These are phyloP conservation scores for Aspergillus thermomutatus DNA, from an alignment of 2,329 filamentous ascomycete species.

Conservation along the genomic window DNA sequence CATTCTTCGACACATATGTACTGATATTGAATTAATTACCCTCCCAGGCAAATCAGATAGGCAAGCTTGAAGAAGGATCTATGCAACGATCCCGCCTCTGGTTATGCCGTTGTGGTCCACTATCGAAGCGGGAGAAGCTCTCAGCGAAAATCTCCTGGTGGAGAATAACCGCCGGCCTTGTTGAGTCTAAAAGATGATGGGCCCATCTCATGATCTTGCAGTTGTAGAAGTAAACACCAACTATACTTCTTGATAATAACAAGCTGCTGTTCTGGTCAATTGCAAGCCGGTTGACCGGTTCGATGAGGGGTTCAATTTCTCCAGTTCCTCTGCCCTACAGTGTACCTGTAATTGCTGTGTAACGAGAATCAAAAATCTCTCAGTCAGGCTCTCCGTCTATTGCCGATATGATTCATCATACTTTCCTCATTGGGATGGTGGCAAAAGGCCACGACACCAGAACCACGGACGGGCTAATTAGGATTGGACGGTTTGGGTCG, in stretches of 20 bases:
- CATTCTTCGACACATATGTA: neutral
- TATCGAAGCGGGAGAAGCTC: slow-evolving; percentile 39
- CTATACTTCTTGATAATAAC: neutral
- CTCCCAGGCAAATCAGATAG: slow-evolving; percentile 13
- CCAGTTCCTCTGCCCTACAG: neutral
- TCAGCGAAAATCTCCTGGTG: slow-evolving; percentile 31
- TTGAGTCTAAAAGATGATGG: slow-evolving; percentile 12
- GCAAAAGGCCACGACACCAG: neutral
- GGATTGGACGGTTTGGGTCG: neutral
- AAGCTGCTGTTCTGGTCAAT: neutral
- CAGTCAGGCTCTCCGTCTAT: neutral
- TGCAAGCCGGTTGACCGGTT: neutral
- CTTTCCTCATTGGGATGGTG: neutral
- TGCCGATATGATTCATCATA: slow-evolving; percentile 17
- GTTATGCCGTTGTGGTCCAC: slow-evolving; percentile 29
- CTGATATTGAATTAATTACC: neutral
- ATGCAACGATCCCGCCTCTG: neutral
- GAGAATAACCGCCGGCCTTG: slow-evolving; percentile 22
- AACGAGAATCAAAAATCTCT: neutral
- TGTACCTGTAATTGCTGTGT: neutral
- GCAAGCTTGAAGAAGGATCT: neutral
- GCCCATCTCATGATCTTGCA: slow-evolving; percentile 7
- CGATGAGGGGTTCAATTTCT: too few species aligned
- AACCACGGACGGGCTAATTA: neutral
- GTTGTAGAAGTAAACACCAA: neutral